Percentiles rank a stretch among this genome's conserved stretches.
These are phyloP conservation scores for Cornus controversa DNA, from an alignment of 148 eudicot species.

Conservation along the genomic window DNA sequence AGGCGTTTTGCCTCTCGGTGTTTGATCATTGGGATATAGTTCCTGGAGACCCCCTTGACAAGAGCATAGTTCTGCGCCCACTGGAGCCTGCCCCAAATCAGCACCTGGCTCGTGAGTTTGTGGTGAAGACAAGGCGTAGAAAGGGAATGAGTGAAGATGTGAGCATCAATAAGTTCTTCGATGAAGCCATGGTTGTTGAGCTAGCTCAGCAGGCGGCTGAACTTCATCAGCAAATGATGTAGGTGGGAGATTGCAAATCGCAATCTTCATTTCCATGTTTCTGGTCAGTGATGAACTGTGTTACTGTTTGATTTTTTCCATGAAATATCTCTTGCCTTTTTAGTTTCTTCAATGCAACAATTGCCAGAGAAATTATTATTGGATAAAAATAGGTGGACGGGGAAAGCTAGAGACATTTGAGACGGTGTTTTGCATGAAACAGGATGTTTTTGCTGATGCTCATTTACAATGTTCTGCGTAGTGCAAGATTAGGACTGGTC, in stretches of 20 bases:
- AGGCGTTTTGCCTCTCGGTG: conserved; percentile 86
- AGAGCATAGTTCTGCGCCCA: conserved; percentile 85
- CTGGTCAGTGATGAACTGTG: background rate
- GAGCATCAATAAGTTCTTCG: too few species aligned
- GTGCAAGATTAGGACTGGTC: background rate
- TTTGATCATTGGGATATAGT: conserved; percentile 99
- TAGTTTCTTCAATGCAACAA: too few species aligned
- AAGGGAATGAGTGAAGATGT: too few species aligned
- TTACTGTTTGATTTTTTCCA: too few species aligned
- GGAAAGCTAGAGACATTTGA: too few species aligned
- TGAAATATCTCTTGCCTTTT: too few species aligned
- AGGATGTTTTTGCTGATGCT: too few species aligned
- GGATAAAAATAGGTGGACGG: too few species aligned
- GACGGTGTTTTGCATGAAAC: too few species aligned
- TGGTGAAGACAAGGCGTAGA: conserved; percentile 98
- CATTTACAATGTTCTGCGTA: too few species aligned
- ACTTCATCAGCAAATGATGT: conserved; percentile 80
- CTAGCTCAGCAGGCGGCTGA: conserved; percentile 96
- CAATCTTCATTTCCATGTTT: conserved; percentile 6
- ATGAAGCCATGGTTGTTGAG: conserved; percentile 94
- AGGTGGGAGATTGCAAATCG: conserved; percentile 7
- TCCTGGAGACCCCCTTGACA: conserved; percentile 97
- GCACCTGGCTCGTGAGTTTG: conserved; percentile 94
- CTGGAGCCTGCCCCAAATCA: conserved; percentile 96
- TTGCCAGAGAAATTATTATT: too few species aligned